A percentile compares a stretch with the other conserved stretches of the same genome.
phyloP scores from a whole-genome alignment of 2,329 filamentous ascomycete species.

The Zasmidium citrigriseum region DNA sequence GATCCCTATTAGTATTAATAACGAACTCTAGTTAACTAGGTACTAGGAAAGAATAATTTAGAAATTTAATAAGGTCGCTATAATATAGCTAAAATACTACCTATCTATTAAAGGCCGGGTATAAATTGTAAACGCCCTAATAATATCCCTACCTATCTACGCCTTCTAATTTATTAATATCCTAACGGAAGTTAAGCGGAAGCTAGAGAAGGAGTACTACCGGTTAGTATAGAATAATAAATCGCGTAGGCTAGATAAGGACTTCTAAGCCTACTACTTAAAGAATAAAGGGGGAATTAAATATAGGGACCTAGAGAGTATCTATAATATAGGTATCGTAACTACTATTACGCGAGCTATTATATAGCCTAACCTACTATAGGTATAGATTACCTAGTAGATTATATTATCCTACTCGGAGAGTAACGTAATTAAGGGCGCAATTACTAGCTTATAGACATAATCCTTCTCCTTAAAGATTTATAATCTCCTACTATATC shows the following conservation, averaged over 20 bases:
- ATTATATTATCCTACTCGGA: background rate
- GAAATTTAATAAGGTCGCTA: background rate
- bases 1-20: background rate
- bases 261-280: background rate
- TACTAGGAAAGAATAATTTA: background rate
- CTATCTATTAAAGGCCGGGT: background rate
- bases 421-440: too few relatives aligned
- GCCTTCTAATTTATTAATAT: background rate
- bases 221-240: background rate
- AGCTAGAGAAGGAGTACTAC: background rate
- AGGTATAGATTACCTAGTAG: background rate
- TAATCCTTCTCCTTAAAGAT: background rate
- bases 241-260: background rate
- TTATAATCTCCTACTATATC: background rate
- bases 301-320: background rate
- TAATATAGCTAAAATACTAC: background rate
- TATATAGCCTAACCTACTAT: background rate
- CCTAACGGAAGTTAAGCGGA: background rate
- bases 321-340: background rate
- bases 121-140: background rate
- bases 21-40: background rate
- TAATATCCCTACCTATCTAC: background rate
- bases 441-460: background rate
- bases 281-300: background rate
- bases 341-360: background rate